Percentiles rank a stretch among this genome's conserved stretches.
Conservation (phyloP, 2,329 filamentous ascomycete genomes). For the Fusarium foetens region DNA sequence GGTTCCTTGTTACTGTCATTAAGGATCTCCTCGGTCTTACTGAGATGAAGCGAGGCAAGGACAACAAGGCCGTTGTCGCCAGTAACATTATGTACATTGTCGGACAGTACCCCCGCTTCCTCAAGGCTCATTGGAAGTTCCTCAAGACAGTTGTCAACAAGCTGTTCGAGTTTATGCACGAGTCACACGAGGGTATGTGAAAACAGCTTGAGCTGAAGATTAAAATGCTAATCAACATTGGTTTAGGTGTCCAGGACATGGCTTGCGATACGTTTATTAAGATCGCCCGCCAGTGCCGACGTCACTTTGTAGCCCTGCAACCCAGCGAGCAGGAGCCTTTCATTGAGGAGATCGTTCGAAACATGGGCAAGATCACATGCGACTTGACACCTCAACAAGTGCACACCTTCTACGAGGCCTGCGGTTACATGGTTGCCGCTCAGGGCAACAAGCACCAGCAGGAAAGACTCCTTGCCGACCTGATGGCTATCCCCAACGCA, state of each 20-base stretch:
- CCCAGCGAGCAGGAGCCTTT: conserved; percentile 95
- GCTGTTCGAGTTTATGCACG: conserved; percentile 99
- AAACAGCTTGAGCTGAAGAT: not conserved
- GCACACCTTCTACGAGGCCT: conserved; percentile 98
- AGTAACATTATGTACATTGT: conserved; percentile 99
- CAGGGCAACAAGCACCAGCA: conserved; percentile 96
- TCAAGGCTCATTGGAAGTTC: conserved; percentile 99
- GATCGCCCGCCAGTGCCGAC: conserved; percentile 97
- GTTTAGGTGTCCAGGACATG: conserved; percentile 93
- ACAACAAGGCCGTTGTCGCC: conserved; percentile 98
- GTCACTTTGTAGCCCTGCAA: conserved; percentile 96
- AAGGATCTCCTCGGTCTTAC: conserved; percentile 97
- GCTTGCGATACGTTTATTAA: conserved; percentile 99
- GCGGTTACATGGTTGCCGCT: conserved; percentile 98
- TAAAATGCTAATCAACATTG: conserved; percentile 40
- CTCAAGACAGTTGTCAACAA: conserved; percentile 99
- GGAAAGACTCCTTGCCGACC: conserved; percentile 86
- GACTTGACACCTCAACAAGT: conserved; percentile 97
- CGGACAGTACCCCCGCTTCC: conserved; percentile 95
- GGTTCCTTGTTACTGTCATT: conserved; percentile 97
- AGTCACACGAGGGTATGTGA: conserved; percentile 88
- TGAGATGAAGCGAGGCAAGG: conserved; percentile 99
- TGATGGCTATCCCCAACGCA: conserved; percentile 93
- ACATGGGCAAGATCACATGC: conserved; percentile 93
- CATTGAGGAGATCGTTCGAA: conserved; percentile 97